Percentiles rank a stretch among this genome's conserved stretches.
These are phyloP conservation scores for Boeremia exigua DNA, from an alignment of 2,329 filamentous ascomycete species.

Conservation along the genomic window DNA sequence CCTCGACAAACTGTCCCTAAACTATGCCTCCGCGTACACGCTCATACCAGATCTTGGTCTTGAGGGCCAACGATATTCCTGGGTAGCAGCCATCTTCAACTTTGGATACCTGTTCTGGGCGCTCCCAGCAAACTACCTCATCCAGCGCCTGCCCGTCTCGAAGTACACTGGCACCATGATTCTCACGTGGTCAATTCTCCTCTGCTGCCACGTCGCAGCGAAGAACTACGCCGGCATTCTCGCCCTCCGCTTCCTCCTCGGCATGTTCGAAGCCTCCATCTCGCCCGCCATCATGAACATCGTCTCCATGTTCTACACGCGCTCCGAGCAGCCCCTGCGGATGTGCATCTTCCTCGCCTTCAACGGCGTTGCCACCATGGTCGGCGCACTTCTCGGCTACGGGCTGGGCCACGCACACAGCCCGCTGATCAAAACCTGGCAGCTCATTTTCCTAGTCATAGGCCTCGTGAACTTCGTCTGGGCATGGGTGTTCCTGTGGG, in stretches of 20 bases:
- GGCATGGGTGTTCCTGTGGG: conserved; percentile 43
- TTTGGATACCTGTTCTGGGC: conserved; percentile 54
- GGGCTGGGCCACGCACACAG: conserved; percentile 42
- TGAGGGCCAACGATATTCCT: conserved; percentile 48
- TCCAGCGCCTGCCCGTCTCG: conserved; percentile 45
- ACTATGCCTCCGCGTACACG: conserved; percentile 50
- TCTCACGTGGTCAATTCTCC: conserved; percentile 54
- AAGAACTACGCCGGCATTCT: conserved; percentile 48
- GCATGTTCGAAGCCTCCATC: conserved; percentile 48
- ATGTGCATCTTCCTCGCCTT: conserved; percentile 54
- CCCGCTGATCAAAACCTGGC: conserved; percentile 39
- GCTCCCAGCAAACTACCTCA: conserved; percentile 48
- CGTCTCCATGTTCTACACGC: conserved; percentile 47
- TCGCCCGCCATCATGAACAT: conserved; percentile 48
- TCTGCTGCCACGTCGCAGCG: conserved; percentile 50
- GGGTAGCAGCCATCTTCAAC: conserved; percentile 53
- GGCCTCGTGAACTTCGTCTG: conserved; percentile 47
- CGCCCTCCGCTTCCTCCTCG: conserved; percentile 42
- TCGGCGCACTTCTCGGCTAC: conserved; percentile 46
- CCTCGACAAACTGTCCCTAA: conserved; percentile 52
- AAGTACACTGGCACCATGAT: conserved; percentile 49
- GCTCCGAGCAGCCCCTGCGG: conserved; percentile 49
- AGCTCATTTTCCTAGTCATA: conserved; percentile 48
- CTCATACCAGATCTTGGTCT: conserved; percentile 46
- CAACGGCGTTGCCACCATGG: conserved; percentile 49